phyloP scores from a whole-genome alignment of 2,329 filamentous ascomycete genomes.

The Botrytis sinoallii region DNA sequence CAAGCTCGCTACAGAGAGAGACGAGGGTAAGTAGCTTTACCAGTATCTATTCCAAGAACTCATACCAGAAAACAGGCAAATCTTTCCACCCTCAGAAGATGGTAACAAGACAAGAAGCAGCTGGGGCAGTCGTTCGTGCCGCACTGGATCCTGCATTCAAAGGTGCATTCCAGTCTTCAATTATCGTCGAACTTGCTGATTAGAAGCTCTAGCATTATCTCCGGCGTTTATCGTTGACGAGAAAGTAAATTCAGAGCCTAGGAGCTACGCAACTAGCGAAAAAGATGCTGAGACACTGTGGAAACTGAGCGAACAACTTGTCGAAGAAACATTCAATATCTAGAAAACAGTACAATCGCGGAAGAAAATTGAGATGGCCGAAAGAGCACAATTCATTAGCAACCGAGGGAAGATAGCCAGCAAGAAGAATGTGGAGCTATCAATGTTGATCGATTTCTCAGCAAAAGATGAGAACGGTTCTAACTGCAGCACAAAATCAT shows the following conservation, averaged over 20 bases:
- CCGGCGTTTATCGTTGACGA: neutral
- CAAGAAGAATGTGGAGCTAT: neutral
- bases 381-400: neutral
- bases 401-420: neutral
- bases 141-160: neutral
- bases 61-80: neutral
- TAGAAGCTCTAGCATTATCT: neutral
- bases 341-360: neutral
- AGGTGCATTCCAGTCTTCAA: neutral
- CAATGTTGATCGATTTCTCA: neutral
- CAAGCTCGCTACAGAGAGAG: neutral
- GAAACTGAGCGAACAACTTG: neutral
- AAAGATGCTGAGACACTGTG: neutral
- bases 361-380: neutral
- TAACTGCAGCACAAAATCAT: neutral
- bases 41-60: neutral
- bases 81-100: neutral
- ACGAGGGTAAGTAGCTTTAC: neutral
- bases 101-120: neutral
- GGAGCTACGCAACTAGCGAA: neutral
- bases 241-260: neutral
- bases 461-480: neutral
- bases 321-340: neutral
- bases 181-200: neutral
- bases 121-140: neutral